These are phyloP conservation scores for Exophiala phaeomuriformis DNA, from an alignment of 2,329 filamentous ascomycete species.

Conservation along the genomic window DNA sequence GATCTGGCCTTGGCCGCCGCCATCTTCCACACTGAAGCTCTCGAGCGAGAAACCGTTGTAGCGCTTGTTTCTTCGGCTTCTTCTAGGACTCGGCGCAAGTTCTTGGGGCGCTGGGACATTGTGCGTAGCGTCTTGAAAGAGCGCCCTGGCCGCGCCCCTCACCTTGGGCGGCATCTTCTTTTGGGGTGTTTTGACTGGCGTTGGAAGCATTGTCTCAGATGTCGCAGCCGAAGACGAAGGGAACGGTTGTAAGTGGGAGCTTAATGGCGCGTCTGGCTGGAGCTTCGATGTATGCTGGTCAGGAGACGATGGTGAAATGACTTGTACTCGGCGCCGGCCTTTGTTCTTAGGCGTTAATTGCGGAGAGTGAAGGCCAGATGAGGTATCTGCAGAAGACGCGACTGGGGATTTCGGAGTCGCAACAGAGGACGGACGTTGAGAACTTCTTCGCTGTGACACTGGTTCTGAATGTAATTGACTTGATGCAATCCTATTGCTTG, in stretches of 20 bases:
- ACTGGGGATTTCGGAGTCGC: constrained; percentile 17
- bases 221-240: constrained; percentile 29
- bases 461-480: constrained; percentile 12
- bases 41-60: constrained; percentile 41
- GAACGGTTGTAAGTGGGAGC: constrained; percentile 24
- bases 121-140: constrained; percentile 45
- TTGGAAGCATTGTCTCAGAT: constrained; percentile 48
- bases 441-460: constrained; percentile 6
- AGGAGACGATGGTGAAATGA: constrained; percentile 23
- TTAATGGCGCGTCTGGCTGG: constrained; percentile 27
- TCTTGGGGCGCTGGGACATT: constrained; percentile 34
- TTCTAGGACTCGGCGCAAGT: constrained; percentile 43
- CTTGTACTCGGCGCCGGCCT: constrained; percentile 18
- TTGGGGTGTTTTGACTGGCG: constrained; percentile 55
- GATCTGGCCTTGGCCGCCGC: constrained; percentile 34
- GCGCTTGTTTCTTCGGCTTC: constrained; percentile 42
- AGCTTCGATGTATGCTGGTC: constrained; percentile 19
- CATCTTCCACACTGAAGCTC: constrained; percentile 35
- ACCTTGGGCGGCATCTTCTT: constrained; percentile 46
- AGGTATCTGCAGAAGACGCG: constrained; percentile 1
- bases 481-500: constrained; percentile 14
- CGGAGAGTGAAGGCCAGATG: constrained; percentile 18
- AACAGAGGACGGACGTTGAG: constrained; percentile 1
- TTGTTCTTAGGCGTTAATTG: constrained; percentile 24
- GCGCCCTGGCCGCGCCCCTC: constrained; percentile 46